These are phyloP conservation scores for Claviceps sp. DNA, from an alignment of 2,329 filamentous ascomycete species.

Conservation along the genomic window DNA sequence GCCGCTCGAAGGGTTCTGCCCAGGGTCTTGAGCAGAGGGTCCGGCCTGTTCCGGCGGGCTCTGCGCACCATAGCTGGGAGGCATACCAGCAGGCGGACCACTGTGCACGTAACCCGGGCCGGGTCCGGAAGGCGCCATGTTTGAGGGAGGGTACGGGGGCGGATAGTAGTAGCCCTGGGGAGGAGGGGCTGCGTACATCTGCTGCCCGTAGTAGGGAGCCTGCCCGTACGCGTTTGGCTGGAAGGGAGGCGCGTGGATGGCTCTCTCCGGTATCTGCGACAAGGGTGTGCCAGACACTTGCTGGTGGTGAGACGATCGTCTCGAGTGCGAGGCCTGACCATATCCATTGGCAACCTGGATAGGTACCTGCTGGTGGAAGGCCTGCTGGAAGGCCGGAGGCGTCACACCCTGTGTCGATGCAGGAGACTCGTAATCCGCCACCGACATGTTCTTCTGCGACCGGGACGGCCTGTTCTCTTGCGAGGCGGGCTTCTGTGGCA, in stretches of 20 bases:
- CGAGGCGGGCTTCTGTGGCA: conserved; percentile 44
- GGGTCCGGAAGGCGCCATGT: conserved; percentile 35
- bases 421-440: conserved; percentile 84
- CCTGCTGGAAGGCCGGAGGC: conserved; percentile 74
- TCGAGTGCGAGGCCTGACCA: conserved; percentile 46
- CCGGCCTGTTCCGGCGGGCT: conserved; percentile 24
- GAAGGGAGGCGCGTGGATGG: conserved; percentile 82
- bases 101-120: conserved; percentile 46
- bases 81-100: conserved; percentile 31
- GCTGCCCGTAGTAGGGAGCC: conserved; percentile 43
- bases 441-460: conserved; percentile 86
- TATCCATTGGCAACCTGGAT: conserved; percentile 50
- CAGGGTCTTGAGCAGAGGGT: conserved; percentile 17
- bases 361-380: conserved; percentile 92
- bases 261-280: conserved; percentile 84
- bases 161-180: conserved; percentile 59
- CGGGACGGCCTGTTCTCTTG: conserved; percentile 52
- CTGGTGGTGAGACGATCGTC: conserved; percentile 57
- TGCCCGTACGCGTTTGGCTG: conserved; percentile 59
- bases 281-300: conserved; percentile 65
- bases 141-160: conserved; percentile 32
- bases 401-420: conserved; percentile 33
- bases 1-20: conserved; percentile 13
- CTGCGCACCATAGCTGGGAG: conserved; percentile 28
- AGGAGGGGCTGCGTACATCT: conserved; percentile 22